These are phyloP conservation scores for Crithidia brevicula DNA, from an alignment of 208 protist genomes.

Conservation along the genomic window DNA sequence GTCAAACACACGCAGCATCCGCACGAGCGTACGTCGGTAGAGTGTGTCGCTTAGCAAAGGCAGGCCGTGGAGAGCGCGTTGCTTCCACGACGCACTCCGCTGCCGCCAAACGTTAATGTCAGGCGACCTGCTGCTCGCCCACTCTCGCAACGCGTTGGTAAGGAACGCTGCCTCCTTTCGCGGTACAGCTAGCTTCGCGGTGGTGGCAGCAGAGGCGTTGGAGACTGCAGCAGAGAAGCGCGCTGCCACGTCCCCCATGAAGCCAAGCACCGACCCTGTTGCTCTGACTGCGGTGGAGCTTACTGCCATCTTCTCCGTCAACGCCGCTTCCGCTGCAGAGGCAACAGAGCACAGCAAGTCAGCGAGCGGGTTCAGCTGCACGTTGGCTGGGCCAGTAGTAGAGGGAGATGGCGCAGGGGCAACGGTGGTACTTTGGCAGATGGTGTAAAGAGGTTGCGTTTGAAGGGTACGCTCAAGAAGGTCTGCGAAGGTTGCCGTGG, in stretches of 20 bases:
- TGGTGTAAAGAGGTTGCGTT: slow-evolving; percentile 19
- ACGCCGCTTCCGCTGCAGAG: slow-evolving; percentile 36
- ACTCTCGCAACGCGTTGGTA: slow-evolving; percentile 19
- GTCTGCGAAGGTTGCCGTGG: neutral
- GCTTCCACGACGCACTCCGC: slow-evolving; percentile 46
- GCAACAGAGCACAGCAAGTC: slow-evolving; percentile 36
- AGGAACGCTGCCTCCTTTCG: slow-evolving; percentile 39
- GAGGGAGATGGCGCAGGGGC: too few relatives aligned
- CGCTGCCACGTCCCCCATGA: slow-evolving; percentile 42
- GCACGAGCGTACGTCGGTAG: slow-evolving; percentile 42
- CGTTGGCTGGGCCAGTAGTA: too few relatives aligned
- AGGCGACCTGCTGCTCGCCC: slow-evolving; percentile 2
- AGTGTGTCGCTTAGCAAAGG: slow-evolving; percentile 31
- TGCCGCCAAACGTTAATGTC: slow-evolving; percentile 21
- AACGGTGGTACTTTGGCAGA: neutral
- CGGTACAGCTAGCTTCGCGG: slow-evolving; percentile 20
- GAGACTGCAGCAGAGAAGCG: slow-evolving; percentile 14
- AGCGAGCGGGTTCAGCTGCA: slow-evolving; percentile 3
- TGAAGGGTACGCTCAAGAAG: slow-evolving; percentile 23
- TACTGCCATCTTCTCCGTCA: neutral
- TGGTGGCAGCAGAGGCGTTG: neutral
- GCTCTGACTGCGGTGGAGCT: neutral
- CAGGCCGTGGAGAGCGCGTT: slow-evolving; percentile 39
- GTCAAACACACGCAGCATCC: slow-evolving; percentile 40
- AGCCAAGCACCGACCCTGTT: slow-evolving; percentile 25